Conservation (phyloP, 352 stramenopile genomes). For the Pythium rhizo-oryzae region DNA sequence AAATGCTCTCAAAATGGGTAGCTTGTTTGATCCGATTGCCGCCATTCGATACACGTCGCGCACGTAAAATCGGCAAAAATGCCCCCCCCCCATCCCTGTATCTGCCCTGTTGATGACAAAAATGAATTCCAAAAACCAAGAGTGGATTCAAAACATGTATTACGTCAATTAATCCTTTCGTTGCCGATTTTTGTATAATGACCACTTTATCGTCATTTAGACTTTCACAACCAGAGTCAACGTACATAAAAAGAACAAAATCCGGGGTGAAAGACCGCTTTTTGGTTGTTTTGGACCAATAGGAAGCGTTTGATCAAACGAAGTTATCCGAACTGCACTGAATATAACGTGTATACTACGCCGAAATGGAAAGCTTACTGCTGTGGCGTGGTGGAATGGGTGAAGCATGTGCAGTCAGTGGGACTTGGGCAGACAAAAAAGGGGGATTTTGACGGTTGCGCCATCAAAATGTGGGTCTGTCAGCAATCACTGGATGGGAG, state of each 20-base stretch:
- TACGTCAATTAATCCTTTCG: constrained; percentile 24
- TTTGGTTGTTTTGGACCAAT: constrained; percentile 13
- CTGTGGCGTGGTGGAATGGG: too few relatives aligned
- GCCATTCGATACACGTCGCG: neutral
- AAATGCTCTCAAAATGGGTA: neutral
- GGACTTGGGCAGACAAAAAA: too few relatives aligned
- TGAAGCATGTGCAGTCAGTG: too few relatives aligned
- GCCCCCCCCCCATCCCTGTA: neutral
- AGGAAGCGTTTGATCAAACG: neutral
- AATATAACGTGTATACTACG: neutral
- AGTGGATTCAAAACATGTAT: neutral
- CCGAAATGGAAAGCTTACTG: too few relatives aligned
- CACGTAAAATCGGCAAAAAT: neutral
- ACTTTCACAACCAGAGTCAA: constrained; percentile 10
- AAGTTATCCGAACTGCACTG: neutral
- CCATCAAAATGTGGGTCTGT: too few relatives aligned
- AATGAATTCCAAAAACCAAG: too few relatives aligned
- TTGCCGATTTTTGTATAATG: constrained; percentile 27
- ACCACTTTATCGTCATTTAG: constrained; percentile 23
- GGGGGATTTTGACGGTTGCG: too few relatives aligned
- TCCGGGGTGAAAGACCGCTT: neutral
- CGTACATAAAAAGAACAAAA: constrained; percentile 4
- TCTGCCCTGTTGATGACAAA: neutral
- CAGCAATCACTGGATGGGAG: too few relatives aligned
- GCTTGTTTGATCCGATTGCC: neutral